Evolutionary conservation across 768 basidiomycete species (phyloP), one percentile per base, ranked within the genome.

Genomic region (Rhodotorula toruloides): DNA sequence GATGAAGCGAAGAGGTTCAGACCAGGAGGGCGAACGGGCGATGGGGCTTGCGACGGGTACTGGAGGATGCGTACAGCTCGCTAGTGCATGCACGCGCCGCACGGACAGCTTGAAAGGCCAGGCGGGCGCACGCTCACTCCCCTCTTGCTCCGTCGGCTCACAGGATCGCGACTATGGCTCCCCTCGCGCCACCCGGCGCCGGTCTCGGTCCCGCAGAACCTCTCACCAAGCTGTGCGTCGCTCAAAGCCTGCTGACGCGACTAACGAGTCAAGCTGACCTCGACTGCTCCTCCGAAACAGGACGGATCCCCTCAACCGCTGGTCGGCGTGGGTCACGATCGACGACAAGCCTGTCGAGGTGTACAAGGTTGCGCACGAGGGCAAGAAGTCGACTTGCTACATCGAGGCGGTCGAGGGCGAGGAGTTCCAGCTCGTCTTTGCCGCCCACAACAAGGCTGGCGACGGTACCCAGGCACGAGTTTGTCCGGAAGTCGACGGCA

Each of bases 371-470:
- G 54, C 46, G 53, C 37, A 54, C 25, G 31, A 36, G 34, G 54
- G 19, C 48, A 3, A 9, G 7, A 55, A 49, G 29, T 36, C 46
- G 17, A 39, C 39, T 22, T 48, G 32, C 43, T 63, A 55, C 34
- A 43, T 56, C 50, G 62, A 63, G 19, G 61, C 61, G 36, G 13
- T 39, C 34, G 54, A 63, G 22, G 54, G 54, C 27, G n/a, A 36
- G 36, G n/a, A 47, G n/a, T 63, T 49, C 46, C 13, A n/a, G 29
- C 44, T 54, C 27, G 4, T 34, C 14, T 2, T 6, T 43, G 39
- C 27, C 27, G 2, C 9, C 13, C 22, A 4, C 4, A 1, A 27
- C 11, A 12, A 27, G 14, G 53, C 5, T 4, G 16, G 36, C 25
- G 32, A 47, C n/a, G 11, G 36, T 4, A n/a, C 32, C 3, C n/a